These are phyloP conservation scores for Saccharum spontaneum DNA, from an alignment of 176 grass and related monocot species.

Conservation along the genomic window DNA sequence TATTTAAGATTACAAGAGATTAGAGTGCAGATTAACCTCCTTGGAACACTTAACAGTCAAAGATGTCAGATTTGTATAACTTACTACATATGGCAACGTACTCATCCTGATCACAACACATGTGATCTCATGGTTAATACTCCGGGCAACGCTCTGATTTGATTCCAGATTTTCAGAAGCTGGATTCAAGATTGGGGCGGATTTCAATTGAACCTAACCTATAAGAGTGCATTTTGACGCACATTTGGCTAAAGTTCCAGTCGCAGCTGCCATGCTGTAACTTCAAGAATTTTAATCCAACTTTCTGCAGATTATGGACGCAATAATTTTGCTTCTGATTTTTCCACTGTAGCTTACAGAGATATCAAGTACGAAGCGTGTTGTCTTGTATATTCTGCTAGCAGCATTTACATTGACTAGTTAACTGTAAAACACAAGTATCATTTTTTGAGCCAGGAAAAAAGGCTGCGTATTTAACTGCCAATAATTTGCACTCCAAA, in stretches of 20 bases:
- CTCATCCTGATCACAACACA: neutral
- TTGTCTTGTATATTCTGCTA: neutral
- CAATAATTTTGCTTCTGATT: neutral
- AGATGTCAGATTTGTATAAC: conserved; percentile 5
- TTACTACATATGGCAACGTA: neutral
- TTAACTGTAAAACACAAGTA: neutral
- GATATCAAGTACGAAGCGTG: neutral
- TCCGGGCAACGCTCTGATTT: neutral
- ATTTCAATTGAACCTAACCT: neutral
- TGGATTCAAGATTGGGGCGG: neutral
- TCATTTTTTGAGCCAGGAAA: neutral
- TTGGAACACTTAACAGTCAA: neutral
- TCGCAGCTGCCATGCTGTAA: neutral
- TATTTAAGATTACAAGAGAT: conserved; percentile 3
- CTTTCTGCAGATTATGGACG: neutral
- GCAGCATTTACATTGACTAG: neutral
- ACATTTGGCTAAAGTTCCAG: neutral
- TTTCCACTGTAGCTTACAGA: neutral
- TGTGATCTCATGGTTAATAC: neutral
- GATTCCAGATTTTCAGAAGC: neutral
- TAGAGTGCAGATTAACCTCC: neutral
- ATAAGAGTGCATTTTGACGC: neutral
- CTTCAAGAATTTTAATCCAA: neutral
- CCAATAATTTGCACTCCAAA: conserved; percentile 29
- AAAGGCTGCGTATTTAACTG: neutral